These are phyloP conservation scores for Globisporangium heterothallicum DNA, from an alignment of 352 stramenopile species.

Conservation along the genomic window DNA sequence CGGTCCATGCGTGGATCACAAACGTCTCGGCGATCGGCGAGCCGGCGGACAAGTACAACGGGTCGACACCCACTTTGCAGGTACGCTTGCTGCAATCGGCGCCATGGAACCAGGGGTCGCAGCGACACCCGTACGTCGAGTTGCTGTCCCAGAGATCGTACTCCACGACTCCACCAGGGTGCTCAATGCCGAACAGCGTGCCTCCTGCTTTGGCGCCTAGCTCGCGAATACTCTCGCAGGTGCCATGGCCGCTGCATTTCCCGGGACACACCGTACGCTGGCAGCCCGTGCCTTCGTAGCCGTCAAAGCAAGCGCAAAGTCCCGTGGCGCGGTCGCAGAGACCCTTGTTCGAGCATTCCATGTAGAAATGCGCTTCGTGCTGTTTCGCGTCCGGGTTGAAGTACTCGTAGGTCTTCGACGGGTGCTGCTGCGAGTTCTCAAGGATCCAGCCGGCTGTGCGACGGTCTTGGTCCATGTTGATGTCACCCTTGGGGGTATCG, in stretches of 20 bases:
- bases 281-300: conserved; percentile 87
- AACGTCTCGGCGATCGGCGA: conserved; percentile 44
- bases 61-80: conserved; percentile 71
- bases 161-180: conserved; percentile 12
- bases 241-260: conserved; percentile 66
- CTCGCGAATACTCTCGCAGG: conserved; percentile 64
- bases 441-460: conserved; percentile 55
- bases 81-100: conserved; percentile 68
- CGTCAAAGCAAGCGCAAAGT: conserved; percentile 85
- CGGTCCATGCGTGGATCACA: conserved; percentile 27
- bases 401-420: conserved; percentile 67
- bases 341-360: conserved; percentile 93
- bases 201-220: conserved; percentile 41
- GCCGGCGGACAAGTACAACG: conserved; percentile 43
- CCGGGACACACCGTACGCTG: conserved; percentile 66
- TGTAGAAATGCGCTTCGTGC: conserved; percentile 86
- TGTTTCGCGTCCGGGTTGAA: conserved; percentile 38
- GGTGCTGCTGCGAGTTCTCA: conserved; percentile 62
- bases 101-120: conserved; percentile 84
- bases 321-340: conserved; percentile 85
- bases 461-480: conserved; percentile 78
- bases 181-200: conserved; percentile 32
- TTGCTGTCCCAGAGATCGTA: conserved; percentile 84
- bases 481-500: conserved; percentile 91
- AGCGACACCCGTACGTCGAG: conserved; percentile 82